Percentiles rank a stretch among this genome's conserved stretches.
Conservation (phyloP, 2,329 filamentous ascomycete species). For the Phoma sp. region DNA sequence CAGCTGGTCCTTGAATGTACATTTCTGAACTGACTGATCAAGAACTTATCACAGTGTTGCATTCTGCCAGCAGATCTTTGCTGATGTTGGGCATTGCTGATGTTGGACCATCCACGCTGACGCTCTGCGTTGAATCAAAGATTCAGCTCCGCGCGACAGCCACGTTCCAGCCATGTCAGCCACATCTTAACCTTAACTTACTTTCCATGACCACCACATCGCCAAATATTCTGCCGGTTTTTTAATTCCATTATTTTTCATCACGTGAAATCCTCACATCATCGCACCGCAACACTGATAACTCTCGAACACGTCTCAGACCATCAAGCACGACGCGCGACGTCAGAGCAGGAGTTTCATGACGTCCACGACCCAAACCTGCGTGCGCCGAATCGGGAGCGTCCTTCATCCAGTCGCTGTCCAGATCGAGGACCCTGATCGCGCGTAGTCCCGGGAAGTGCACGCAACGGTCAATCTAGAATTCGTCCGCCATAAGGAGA, state of each 20-base stretch:
- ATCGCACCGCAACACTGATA: neutral
- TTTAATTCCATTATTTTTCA: neutral
- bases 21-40: neutral
- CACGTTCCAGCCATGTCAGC: slow-evolving; percentile 14
- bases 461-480: slow-evolving; percentile 7
- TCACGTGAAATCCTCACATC: neutral
- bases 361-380: slow-evolving; percentile 13
- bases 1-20: neutral
- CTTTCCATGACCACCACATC: neutral
- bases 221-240: neutral
- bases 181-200: slow-evolving; percentile 6
- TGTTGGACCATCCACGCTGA: slow-evolving; percentile 3
- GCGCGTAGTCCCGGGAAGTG: slow-evolving; percentile 7
- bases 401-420: slow-evolving; percentile 4
- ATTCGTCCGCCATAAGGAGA: neutral
- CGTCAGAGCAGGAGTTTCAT: slow-evolving; percentile 1
- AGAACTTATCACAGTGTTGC: neutral
- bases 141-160: slow-evolving; percentile 2
- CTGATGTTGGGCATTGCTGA: slow-evolving; percentile 15
- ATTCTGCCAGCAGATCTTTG: slow-evolving; percentile 11
- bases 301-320: slow-evolving; percentile 4
- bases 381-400: neutral
- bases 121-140: slow-evolving; percentile 1
- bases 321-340: neutral
- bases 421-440: slow-evolving; percentile 17